Evolutionary conservation across 2,329 filamentous ascomycete genomes (phyloP), one percentile per base, ranked within the genome.

Genomic region (Allantophomopsis lycopodina): DNA sequence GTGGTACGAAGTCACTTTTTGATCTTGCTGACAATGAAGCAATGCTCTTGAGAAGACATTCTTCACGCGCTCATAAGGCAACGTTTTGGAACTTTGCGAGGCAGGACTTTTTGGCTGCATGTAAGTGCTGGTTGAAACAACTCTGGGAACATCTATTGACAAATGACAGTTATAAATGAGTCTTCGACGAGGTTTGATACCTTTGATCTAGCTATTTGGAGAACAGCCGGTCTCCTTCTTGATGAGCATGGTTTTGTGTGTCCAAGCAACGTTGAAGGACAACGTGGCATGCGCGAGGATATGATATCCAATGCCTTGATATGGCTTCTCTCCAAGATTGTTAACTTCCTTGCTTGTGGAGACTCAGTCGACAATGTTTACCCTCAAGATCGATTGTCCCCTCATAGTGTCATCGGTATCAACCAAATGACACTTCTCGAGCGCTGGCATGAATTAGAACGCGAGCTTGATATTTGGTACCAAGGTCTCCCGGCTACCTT

Each of bases 11-110:
- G 46, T 72, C 73, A 0, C 60, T 81, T 15, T 65, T 79, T 39
- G 72, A 68, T 34, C 60, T 71, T 40, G 64, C 66, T 4, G 67
- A 70, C 44, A 67, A 67, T 38, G 61, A 63, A 32, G 63, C 63
- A 44, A 62, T 65, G 54, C 42, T 63, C 55, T 42, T 54, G 62
- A 42, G 52, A 14, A 59, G 68, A 10, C 57, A 61, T 34, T 57
- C 61, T 12, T 61, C 60, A 11, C 62, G 60, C 10, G 48, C 48
- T 12, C 51, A 53, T 23, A 68, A 69, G 50, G 71, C 64, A 10
- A 64, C 74, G 15, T 80, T 80, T 50, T 80, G 76, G 76, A 79
- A 78, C 46, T 75, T 79, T 52, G 76, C 75, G 13, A 62, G 75
- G 17, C 76, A 80, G 48, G 76, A 80, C 46, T 76, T 79, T 58